A percentile compares a stretch with the other conserved stretches of the same genome.
phyloP scores from a whole-genome alignment of 2,329 filamentous ascomycete genomes.

The Alternaria panax region DNA sequence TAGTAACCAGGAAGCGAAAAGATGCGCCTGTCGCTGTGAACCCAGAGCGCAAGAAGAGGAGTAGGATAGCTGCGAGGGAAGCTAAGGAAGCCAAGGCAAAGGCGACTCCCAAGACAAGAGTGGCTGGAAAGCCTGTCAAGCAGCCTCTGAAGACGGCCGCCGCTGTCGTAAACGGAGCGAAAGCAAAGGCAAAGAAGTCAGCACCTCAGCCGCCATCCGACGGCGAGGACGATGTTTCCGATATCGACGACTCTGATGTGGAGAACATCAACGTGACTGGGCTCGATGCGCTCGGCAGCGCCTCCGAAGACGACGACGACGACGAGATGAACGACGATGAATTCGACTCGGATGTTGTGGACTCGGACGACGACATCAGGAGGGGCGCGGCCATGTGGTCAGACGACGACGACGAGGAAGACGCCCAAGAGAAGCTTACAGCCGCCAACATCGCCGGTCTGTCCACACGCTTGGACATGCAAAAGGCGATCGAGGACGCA shows the following conservation, averaged over 20 bases:
- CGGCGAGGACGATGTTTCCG: slow-evolving; percentile 37
- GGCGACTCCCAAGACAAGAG: slow-evolving; percentile 23
- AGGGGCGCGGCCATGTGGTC: slow-evolving; percentile 78
- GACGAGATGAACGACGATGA: slow-evolving; percentile 51
- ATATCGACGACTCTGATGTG: slow-evolving; percentile 34
- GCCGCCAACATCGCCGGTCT: slow-evolving; percentile 96
- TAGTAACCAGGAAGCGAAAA: slow-evolving; percentile 87
- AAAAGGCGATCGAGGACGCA: slow-evolving; percentile 78
- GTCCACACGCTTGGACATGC: slow-evolving; percentile 80
- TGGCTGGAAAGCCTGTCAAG: slow-evolving; percentile 15
- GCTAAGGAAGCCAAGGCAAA: slow-evolving; percentile 25
- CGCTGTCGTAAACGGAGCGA: slow-evolving; percentile 48
- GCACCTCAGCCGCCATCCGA: slow-evolving; percentile 40
- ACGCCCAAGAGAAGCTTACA: slow-evolving; percentile 86
- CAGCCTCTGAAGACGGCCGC: slow-evolving; percentile 48
- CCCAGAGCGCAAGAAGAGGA: slow-evolving; percentile 65
- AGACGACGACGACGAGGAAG: slow-evolving; percentile 94
- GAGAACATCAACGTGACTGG: slow-evolving; percentile 45
- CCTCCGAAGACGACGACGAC: slow-evolving; percentile 48
- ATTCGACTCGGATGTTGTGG: slow-evolving; percentile 55
- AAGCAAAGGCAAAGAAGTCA: slow-evolving; percentile 44
- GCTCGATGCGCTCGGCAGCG: slow-evolving; percentile 51
- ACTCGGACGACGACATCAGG: slow-evolving; percentile 66
- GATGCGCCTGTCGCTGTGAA: slow-evolving; percentile 65
- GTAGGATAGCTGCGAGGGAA: slow-evolving; percentile 53